Conservation (phyloP, 352 stramenopile species). For the Blastocystis sp. region DNA sequence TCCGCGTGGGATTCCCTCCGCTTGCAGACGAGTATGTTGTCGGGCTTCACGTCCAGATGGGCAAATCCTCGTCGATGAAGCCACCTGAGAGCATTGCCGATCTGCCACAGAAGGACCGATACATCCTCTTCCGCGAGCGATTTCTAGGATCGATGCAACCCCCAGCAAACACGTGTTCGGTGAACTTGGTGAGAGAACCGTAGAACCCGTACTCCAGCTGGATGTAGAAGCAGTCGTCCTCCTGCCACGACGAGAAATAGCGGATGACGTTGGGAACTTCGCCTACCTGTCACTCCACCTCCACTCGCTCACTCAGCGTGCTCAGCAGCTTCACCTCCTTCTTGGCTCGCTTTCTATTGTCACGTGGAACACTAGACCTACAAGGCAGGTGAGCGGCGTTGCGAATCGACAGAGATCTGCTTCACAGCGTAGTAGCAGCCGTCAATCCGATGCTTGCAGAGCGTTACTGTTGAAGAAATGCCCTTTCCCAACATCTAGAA, state of each 20-base stretch:
- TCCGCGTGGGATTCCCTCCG: not conserved
- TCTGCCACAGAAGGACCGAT: not conserved
- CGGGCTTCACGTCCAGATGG: slow-evolving; percentile 71
- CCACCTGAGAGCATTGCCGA: slow-evolving; percentile 70
- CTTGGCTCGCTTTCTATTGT: slow-evolving; percentile 11
- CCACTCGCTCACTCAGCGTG: not conserved
- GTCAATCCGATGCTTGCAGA: slow-evolving; percentile 57
- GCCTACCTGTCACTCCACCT: not conserved
- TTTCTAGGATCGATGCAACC: not conserved
- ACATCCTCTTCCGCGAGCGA: slow-evolving; percentile 10
- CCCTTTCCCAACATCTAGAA: slow-evolving; percentile 1
- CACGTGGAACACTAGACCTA: not conserved
- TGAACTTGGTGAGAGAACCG: not conserved
- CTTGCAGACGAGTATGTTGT: slow-evolving; percentile 72
- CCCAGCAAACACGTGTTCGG: not conserved
- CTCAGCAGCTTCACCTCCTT: slow-evolving; percentile 11
- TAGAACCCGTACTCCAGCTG: slow-evolving; percentile 42
- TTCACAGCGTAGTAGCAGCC: slow-evolving; percentile 53
- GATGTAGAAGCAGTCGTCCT: slow-evolving; percentile 50
- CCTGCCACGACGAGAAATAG: slow-evolving; percentile 22
- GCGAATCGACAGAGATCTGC: not conserved
- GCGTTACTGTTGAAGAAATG: slow-evolving; percentile 16
- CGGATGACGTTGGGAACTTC: slow-evolving; percentile 23
- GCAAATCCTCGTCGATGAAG: slow-evolving; percentile 78
- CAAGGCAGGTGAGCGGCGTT: not conserved